These are phyloP conservation scores for Penicillium sp. DNA, from an alignment of 2,329 filamentous ascomycete genomes.

Conservation along the genomic window DNA sequence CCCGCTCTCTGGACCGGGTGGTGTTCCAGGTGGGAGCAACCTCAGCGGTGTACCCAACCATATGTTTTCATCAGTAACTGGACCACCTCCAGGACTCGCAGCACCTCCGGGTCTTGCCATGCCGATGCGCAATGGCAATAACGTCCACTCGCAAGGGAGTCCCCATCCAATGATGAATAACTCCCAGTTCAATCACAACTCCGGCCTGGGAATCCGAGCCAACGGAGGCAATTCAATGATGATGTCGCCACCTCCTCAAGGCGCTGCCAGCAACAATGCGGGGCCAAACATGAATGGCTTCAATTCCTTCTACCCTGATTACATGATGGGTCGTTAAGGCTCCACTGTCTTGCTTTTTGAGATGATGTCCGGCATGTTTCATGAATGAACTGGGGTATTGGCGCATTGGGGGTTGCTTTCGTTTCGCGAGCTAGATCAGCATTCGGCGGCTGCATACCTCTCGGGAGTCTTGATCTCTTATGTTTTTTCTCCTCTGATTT, in stretches of 20 bases:
- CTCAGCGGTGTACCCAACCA: constrained; percentile 56
- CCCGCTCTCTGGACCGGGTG: constrained; percentile 51
- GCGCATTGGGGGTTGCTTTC: constrained; percentile 40
- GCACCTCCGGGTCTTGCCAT: constrained; percentile 69
- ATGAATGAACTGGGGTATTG: constrained; percentile 40
- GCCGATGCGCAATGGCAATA: constrained; percentile 34
- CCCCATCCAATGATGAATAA: constrained; percentile 32
- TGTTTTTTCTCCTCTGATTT: constrained; percentile 25
- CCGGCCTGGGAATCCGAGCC: constrained; percentile 39
- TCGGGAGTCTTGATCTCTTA: constrained; percentile 35
- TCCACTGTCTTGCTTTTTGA: constrained; percentile 24
- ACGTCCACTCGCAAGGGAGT: constrained; percentile 31
- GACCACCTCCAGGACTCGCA: constrained; percentile 78
- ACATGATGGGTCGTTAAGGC: constrained; percentile 49
- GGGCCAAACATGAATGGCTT: constrained; percentile 35
- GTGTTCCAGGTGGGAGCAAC: constrained; percentile 60
- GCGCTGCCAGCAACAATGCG: constrained; percentile 27
- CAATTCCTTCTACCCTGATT: constrained; percentile 46
- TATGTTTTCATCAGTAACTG: constrained; percentile 67
- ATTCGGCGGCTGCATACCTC: constrained; percentile 40
- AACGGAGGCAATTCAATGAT: constrained; percentile 33
- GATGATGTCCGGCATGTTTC: constrained; percentile 46
- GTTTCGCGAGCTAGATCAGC: constrained; percentile 43
- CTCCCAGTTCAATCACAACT: constrained; percentile 35
- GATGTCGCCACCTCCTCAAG: constrained; percentile 32